These are phyloP conservation scores for Berkeleyomyces basicola DNA, from an alignment of 2,329 filamentous ascomycete genomes.

Conservation along the genomic window DNA sequence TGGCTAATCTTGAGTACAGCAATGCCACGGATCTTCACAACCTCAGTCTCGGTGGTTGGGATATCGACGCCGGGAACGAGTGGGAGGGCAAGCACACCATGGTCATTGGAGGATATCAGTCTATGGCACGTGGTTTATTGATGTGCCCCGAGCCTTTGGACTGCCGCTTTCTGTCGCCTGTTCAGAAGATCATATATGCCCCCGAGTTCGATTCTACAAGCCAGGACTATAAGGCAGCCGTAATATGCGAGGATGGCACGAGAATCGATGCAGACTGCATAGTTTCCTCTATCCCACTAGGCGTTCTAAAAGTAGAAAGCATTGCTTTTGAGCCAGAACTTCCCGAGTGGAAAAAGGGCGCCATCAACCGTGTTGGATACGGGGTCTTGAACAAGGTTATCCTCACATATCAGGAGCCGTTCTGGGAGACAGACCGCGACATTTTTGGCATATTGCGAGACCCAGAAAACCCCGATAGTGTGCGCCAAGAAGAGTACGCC, in stretches of 20 bases:
- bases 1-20: constrained; percentile 94
- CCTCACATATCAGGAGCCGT: constrained; percentile 71
- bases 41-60: constrained; percentile 81
- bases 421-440: constrained; percentile 80
- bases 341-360: constrained; percentile 69
- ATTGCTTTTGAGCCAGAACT: constrained; percentile 80
- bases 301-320: constrained; percentile 69
- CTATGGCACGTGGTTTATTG: constrained; percentile 74
- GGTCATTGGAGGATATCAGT: constrained; percentile 85
- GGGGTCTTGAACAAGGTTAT: constrained; percentile 92
- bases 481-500: constrained; percentile 35
- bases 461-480: constrained; percentile 53
- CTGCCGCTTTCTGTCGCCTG: constrained; percentile 54
- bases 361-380: constrained; percentile 74
- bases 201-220: not conserved
- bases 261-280: constrained; percentile 71
- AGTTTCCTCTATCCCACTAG: constrained; percentile 79
- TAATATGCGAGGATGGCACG: constrained; percentile 65
- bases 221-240: constrained; percentile 30
- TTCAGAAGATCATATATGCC: constrained; percentile 51
- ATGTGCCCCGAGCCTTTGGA: constrained; percentile 61
- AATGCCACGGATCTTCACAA: constrained; percentile 80
- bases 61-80: constrained; percentile 94
- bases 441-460: constrained; percentile 86
- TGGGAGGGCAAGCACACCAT: constrained; percentile 92